phyloP scores from a whole-genome alignment of 2,329 filamentous ascomycete species.

The Scytalidium lignicola region DNA sequence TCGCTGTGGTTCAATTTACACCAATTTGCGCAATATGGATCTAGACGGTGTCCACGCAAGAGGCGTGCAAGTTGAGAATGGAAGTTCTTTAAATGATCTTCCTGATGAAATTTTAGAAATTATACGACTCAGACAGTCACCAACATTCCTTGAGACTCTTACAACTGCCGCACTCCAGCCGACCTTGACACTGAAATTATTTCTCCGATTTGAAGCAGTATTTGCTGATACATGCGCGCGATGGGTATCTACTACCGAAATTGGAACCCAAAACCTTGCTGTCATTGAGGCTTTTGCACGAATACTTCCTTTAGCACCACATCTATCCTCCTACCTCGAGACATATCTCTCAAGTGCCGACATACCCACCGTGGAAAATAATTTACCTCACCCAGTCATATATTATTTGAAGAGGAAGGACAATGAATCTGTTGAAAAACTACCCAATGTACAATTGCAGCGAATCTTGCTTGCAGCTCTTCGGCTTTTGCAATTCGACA shows the following conservation, averaged over 20 bases:
- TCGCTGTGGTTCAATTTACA: constrained; percentile 1
- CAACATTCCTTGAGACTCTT: constrained; percentile 66
- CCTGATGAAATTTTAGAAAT: constrained; percentile 65
- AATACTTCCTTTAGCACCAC: constrained; percentile 75
- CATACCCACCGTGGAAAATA: constrained; percentile 21
- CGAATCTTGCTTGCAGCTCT: constrained; percentile 63
- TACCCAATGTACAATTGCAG: constrained; percentile 34
- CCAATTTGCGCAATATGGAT: constrained; percentile 38
- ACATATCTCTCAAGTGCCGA: constrained; percentile 28
- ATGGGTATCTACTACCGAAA: constrained; percentile 53
- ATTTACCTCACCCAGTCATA: constrained; percentile 16
- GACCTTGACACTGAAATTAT: constrained; percentile 66
- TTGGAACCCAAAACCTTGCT: constrained; percentile 18
- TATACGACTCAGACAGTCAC: constrained; percentile 58
- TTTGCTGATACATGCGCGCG: constrained; percentile 79
- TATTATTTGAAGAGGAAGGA: constrained; percentile 18
- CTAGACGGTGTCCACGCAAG: constrained; percentile 35
- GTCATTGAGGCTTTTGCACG: constrained; percentile 71
- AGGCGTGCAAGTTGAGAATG: constrained; percentile 47
- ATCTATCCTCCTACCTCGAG: constrained; percentile 69
- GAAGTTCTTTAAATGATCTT: constrained; percentile 51
- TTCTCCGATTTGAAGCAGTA: constrained; percentile 66
- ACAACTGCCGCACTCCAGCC: constrained; percentile 65
- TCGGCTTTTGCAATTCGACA: constrained; percentile 74
- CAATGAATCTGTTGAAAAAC: constrained; percentile 25